phyloP scores from a whole-genome alignment of 2,329 filamentous ascomycete genomes.

The Aspergillus piperis region DNA sequence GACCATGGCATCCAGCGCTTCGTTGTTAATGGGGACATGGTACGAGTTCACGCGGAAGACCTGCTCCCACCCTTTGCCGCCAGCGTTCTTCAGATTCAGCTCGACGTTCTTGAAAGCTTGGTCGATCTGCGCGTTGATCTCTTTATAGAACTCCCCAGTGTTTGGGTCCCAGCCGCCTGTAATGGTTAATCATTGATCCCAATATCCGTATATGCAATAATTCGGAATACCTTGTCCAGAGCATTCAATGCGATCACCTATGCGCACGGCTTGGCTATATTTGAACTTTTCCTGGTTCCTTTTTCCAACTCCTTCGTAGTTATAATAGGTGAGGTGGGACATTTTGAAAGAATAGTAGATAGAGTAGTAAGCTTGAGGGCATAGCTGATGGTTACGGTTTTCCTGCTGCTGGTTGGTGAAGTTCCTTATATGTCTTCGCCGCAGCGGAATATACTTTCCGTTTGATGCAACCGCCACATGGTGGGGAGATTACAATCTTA shows the following conservation, averaged over 20 bases:
- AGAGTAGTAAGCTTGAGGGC: background rate
- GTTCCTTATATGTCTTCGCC: background rate
- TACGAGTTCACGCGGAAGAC: constrained; percentile 55
- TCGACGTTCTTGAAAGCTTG: constrained; percentile 62
- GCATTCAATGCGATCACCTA: constrained; percentile 52
- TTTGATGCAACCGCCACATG: background rate
- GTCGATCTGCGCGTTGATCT: constrained; percentile 51
- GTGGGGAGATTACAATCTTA: too few species aligned
- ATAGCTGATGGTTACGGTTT: background rate
- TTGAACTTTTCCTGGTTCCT: constrained; percentile 33
- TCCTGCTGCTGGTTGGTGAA: background rate
- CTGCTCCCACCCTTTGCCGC: constrained; percentile 52
- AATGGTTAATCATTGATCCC: background rate
- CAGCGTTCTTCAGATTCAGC: constrained; percentile 51
- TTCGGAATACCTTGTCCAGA: constrained; percentile 27
- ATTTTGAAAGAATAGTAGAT: constrained; percentile 21
- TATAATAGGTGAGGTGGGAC: constrained; percentile 42
- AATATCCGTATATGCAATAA: background rate
- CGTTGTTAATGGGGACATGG: constrained; percentile 46
- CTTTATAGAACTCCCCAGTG: constrained; percentile 27
- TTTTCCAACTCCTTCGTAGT: constrained; percentile 44
- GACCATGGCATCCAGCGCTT: constrained; percentile 45
- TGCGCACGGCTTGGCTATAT: constrained; percentile 53
- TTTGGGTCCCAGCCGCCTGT: constrained; percentile 39
- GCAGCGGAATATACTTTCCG: background rate